These are phyloP conservation scores for Trichoderma erinaceum DNA, from an alignment of 495 filamentous ascomycete genomes.

Conservation along the genomic window DNA sequence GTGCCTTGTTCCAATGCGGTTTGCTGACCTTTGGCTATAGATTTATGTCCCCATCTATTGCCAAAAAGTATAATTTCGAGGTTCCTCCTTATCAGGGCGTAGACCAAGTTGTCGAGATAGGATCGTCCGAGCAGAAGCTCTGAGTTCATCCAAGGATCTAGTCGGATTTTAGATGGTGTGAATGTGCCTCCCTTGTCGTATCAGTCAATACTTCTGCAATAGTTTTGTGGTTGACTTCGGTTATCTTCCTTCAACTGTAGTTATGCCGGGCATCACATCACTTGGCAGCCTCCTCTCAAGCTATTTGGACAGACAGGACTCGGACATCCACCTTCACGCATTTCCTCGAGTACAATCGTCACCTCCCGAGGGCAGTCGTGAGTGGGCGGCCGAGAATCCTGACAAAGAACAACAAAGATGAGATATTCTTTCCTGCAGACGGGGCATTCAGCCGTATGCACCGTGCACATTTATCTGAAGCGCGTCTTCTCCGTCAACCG, in stretches of 20 bases:
- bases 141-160: constrained; percentile 25
- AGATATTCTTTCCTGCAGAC: constrained; percentile 48
- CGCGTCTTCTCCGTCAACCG: neutral
- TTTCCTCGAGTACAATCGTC: constrained; percentile 28
- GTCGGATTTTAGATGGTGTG: neutral
- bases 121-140: constrained; percentile 52
- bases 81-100: constrained; percentile 78
- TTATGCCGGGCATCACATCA: constrained; percentile 30
- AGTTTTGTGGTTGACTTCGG: constrained; percentile 15
- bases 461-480: constrained; percentile 43
- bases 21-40: constrained; percentile 35
- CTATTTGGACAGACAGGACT: constrained; percentile 46
- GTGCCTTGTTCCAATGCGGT: no score
- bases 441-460: constrained; percentile 43
- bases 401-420: constrained; percentile 45
- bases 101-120: constrained; percentile 83
- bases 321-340: constrained; percentile 43
- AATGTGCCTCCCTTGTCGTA: neutral
- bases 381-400: constrained; percentile 38
- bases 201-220: neutral
- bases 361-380: constrained; percentile 36
- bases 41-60: constrained; percentile 73
- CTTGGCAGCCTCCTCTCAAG: constrained; percentile 38
- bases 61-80: constrained; percentile 81
- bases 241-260: neutral